Base-by-base conservation (phyloP, 495 filamentous ascomycete species). In the Haplographium delicatum region DNA sequence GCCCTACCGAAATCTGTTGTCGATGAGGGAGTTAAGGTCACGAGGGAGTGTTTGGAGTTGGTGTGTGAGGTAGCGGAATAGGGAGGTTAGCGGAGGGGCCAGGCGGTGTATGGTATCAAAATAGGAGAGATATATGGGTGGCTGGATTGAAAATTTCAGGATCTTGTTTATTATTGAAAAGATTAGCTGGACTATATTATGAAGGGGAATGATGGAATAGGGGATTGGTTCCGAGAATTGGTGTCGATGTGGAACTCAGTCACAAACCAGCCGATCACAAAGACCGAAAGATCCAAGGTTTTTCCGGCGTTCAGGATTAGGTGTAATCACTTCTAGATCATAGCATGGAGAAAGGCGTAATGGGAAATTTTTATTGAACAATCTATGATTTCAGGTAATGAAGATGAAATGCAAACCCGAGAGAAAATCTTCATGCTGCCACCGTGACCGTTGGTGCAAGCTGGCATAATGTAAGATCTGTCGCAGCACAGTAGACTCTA, bases 21-120 rank as follows among this genome's bases (percentile, higher is more conserved):
- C 0, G 74, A 77, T 18, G 71, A 78, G 34, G 75, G 75, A 20
- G 60, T 80, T n/a, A 68, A 67, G 51, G 64, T 74, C 33, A 74
- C 75, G 27, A 65, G 70, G 18, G 74, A 79, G 47, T 63, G 68
- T 44, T 65, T 80, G 45, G 75, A 77, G 35, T 31, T 52, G 38
- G 70, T 80, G 25, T 71, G 68, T 56, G 71, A 73, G 56, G 59
- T 80, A 24, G 68, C 39, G 2, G 51, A 55, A 22, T 54, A 28
- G 44, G 41, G 43, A 31, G 20, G 43, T n/a, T n/a, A n/a, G n/a
- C n/a, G n/a, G n/a, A n/a, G n/a, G n/a, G n/a, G n/a, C n/a, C n/a
- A n/a, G n/a, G n/a, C n/a, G n/a, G n/a, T n/a, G n/a, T n/a, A n/a
- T n/a, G n/a, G n/a, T n/a, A n/a, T n/a, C n/a, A n/a, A n/a, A n/a